phyloP scores from a whole-genome alignment of 306 rosid species.

The Prunus padus region DNA sequence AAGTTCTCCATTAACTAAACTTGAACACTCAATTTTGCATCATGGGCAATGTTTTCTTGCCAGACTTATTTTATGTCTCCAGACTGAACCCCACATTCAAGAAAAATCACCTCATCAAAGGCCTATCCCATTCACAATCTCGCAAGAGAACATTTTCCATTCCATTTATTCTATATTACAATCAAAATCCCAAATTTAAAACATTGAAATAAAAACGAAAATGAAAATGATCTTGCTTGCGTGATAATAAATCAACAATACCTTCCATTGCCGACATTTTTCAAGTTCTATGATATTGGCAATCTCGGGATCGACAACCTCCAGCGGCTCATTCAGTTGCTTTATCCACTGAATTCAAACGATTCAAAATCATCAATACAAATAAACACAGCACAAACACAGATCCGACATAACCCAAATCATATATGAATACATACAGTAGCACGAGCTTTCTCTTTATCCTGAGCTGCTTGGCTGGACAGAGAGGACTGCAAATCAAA shows the following conservation, averaged over 20 bases:
- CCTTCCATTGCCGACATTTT: constrained; percentile 95
- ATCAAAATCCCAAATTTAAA: neutral
- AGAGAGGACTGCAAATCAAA: constrained; percentile 60
- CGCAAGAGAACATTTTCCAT: neutral
- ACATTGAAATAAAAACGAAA: neutral
- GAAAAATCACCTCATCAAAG: neutral
- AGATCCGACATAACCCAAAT: constrained; percentile 13
- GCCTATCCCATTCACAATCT: neutral
- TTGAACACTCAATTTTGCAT: neutral
- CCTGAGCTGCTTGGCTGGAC: constrained; percentile 40
- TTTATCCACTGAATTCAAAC: constrained; percentile 63
- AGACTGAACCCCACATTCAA: neutral
- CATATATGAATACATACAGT: constrained; percentile 40
- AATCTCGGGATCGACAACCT: constrained; percentile 72
- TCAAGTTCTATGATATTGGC: constrained; percentile 83
- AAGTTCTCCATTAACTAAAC: neutral
- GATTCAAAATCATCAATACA: constrained; percentile 9
- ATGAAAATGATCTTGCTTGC: neutral
- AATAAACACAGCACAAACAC: constrained; percentile 3
- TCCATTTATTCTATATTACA: neutral
- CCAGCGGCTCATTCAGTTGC: constrained; percentile 80
- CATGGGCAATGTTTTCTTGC: neutral
- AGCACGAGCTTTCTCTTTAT: constrained; percentile 50
- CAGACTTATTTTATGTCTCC: neutral
- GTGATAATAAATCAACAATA: neutral